Evolutionary conservation across 805 yeast genomes (phyloP), one percentile per base, ranked within the genome.

Genomic region (Sugiyamaella qingdaonensis): DNA sequence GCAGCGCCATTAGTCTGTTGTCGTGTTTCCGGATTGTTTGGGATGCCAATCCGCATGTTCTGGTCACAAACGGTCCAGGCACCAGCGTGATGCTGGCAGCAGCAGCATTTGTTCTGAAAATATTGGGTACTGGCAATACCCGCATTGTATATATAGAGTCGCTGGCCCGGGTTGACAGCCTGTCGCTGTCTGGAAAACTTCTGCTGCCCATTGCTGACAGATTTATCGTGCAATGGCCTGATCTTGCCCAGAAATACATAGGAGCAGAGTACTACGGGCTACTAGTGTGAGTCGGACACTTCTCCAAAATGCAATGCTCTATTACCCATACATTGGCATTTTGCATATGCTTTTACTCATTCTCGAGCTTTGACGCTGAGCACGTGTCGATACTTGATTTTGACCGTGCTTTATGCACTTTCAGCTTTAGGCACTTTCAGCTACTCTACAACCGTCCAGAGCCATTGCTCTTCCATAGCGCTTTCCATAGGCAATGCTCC

Each of bases 221-320:
- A 19, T 86, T 94, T 55, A 63, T 94, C 0, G 98, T 94, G 8
- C 99, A 94, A 67, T 94, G 99, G 99, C 80, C 79, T 27, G 73
- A 75, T 27, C 72, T 94, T 52, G 74, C 77, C 7, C 56, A 63
- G 18, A 63, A 67, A 51, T 83, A 82, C 61, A 73, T 68, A 5
- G 68, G 88, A 52, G 80, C 88, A 1, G 95, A 88, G 62, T 89
- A 80, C 65, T 75, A 80, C 62, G 97, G 97, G 0, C 77, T 89
- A 8, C 71, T 92, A 46, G 89, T 88, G 0, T 88, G 66, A 68
- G 11, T 24, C 29, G 29, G 7, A 24, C n/a, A n/a, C n/a, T n/a
- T n/a, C n/a, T n/a, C n/a, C n/a, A n/a, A n/a, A n/a, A n/a, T n/a
- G n/a, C n/a, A n/a, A n/a, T 13, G 3, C 18, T 34, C 18, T 8